Conservation (phyloP, 805 yeast genomes). For the Soucietia sequanensis region DNA sequence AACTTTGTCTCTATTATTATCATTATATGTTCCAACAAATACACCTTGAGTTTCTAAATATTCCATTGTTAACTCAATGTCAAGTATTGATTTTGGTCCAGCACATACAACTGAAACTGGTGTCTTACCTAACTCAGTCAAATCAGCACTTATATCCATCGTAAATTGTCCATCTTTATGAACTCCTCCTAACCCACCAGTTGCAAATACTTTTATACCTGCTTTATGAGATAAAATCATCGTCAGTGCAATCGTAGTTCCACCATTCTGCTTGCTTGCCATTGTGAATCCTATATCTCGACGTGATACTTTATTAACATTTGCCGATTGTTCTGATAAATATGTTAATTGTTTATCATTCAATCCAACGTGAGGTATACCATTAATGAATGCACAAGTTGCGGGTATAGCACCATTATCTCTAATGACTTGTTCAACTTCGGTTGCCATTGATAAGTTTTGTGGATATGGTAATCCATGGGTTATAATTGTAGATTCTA, state of each 20-base stretch:
- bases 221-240: slow-evolving; percentile 77
- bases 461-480: slow-evolving; percentile 87
- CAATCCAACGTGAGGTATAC: slow-evolving; percentile 71
- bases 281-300: slow-evolving; percentile 75
- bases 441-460: slow-evolving; percentile 68
- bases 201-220: slow-evolving; percentile 82
- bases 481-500: slow-evolving; percentile 85
- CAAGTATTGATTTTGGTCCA: slow-evolving; percentile 86
- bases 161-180: slow-evolving; percentile 74
- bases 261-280: slow-evolving; percentile 67
- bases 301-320: slow-evolving; percentile 66
- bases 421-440: slow-evolving; percentile 64
- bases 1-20: slow-evolving; percentile 18
- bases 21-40: slow-evolving; percentile 68
- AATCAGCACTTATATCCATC: slow-evolving; percentile 83
- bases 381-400: slow-evolving; percentile 74
- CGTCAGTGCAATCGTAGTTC: slow-evolving; percentile 87
- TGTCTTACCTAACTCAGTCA: slow-evolving; percentile 79
- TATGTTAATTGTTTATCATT: slow-evolving; percentile 43
- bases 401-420: slow-evolving; percentile 75
- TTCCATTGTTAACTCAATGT: slow-evolving; percentile 78
- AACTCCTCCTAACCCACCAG: slow-evolving; percentile 94
- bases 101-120: slow-evolving; percentile 90
- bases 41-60: slow-evolving; percentile 90
- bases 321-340: slow-evolving; percentile 41